A percentile compares a stretch with the other conserved stretches of the same genome.
Conservation (phyloP, 371 early-diverging fungal species). For the Funneliformis caledonium region DNA sequence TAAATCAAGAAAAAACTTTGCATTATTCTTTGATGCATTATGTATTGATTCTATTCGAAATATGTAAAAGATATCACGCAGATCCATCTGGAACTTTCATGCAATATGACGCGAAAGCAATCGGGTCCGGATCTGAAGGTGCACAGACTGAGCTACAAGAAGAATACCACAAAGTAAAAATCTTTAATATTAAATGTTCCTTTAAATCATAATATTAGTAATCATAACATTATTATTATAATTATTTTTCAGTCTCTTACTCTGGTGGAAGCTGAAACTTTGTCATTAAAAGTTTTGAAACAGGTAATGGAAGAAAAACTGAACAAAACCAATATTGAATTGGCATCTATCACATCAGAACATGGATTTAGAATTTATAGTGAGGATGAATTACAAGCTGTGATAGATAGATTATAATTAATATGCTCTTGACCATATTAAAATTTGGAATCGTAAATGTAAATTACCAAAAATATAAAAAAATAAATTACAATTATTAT, state of each 20-base stretch:
- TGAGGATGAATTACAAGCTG: conserved; percentile 72
- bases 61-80: conserved; percentile 76
- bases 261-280: conserved; percentile 84
- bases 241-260: conserved; percentile 67
- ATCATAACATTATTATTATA: conserved; percentile 32
- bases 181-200: background rate
- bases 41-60: background rate
- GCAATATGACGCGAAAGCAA: conserved; percentile 94
- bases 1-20: background rate
- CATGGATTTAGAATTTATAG: conserved; percentile 77
- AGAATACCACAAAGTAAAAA: conserved; percentile 81
- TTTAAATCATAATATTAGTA: background rate
- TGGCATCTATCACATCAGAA: conserved; percentile 89
- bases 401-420: conserved; percentile 64
- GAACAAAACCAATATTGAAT: conserved; percentile 92
- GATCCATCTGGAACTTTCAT: conserved; percentile 97
- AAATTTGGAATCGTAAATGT: background rate
- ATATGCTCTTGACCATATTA: background rate
- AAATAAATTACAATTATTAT: no score
- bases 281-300: conserved; percentile 96
- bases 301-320: conserved; percentile 99
- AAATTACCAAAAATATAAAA: no score
- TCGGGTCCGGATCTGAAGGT: conserved; percentile 98
- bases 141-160: conserved; percentile 98
- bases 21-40: background rate